phyloP scores from a whole-genome alignment of 306 rosid genomes.

The Cucurbita pepo region DNA sequence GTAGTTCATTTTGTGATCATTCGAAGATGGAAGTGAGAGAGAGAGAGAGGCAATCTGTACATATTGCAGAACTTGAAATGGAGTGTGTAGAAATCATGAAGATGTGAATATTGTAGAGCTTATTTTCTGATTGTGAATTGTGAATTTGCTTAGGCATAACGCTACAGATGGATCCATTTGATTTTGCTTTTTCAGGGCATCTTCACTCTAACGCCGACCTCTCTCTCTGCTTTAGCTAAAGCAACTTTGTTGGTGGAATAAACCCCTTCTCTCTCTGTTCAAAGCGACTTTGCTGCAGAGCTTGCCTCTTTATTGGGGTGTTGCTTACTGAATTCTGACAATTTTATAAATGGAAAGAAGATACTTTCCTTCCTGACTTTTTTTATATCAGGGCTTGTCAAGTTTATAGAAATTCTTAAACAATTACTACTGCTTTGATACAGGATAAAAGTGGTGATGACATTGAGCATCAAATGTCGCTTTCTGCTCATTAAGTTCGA shows the following conservation, averaged over 20 bases:
- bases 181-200: conserved; percentile 6
- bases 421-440: not conserved
- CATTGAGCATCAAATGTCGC: not conserved
- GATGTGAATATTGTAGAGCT: not conserved
- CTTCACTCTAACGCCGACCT: not conserved
- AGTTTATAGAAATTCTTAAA: not conserved
- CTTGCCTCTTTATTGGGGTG: not conserved
- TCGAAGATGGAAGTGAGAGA: not conserved
- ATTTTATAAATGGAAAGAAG: not conserved
- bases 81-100: not conserved
- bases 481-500: not conserved
- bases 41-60: not conserved
- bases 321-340: not conserved
- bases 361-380: not conserved
- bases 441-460: no score
- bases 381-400: not conserved
- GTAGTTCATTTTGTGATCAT: not conserved
- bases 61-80: conserved; percentile 1
- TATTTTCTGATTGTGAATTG: not conserved
- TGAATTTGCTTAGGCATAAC: not conserved
- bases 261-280: not conserved
- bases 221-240: not conserved
- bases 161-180: not conserved
- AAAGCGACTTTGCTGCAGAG: not conserved
- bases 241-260: conserved; percentile 4